phyloP scores from a whole-genome alignment of 805 yeast species.

The Sungouiella thailandica region DNA sequence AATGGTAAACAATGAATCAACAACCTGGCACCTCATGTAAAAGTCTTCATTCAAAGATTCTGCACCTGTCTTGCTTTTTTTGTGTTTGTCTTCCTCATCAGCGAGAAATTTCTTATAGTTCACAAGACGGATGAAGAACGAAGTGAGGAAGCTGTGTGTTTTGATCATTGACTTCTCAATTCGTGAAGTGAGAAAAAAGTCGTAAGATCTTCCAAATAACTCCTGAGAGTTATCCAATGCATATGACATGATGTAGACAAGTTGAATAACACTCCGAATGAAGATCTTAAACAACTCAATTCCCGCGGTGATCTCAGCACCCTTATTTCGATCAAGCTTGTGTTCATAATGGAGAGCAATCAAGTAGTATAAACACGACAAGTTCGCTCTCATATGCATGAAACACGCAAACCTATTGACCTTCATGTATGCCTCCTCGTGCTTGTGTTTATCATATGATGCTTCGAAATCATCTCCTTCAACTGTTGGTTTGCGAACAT shows the following conservation, averaged over 20 bases:
- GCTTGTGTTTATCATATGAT: constrained; percentile 18
- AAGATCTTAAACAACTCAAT: constrained; percentile 39
- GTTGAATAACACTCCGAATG: constrained; percentile 36
- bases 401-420: constrained; percentile 33
- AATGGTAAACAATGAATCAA: constrained; percentile 27
- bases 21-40: constrained; percentile 22
- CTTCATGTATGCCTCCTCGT: constrained; percentile 27
- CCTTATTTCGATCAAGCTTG: constrained; percentile 21
- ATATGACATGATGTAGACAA: constrained; percentile 39
- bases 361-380: constrained; percentile 37
- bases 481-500: constrained; percentile 29
- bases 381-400: constrained; percentile 33
- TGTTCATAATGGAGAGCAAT: constrained; percentile 38
- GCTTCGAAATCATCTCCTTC: constrained; percentile 4
- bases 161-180: constrained; percentile 38
- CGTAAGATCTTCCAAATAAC: constrained; percentile 36
- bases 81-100: constrained; percentile 9
- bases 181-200: constrained; percentile 30
- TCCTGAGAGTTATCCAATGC: constrained; percentile 39
- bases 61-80: constrained; percentile 6
- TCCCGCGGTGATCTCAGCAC: constrained; percentile 32
- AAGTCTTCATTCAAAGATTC: constrained; percentile 8
- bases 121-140: constrained; percentile 35
- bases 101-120: constrained; percentile 33
- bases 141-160: constrained; percentile 34